Base-by-base conservation (phyloP, 768 basidiomycete species). In the Lepiota subincarnata region DNA sequence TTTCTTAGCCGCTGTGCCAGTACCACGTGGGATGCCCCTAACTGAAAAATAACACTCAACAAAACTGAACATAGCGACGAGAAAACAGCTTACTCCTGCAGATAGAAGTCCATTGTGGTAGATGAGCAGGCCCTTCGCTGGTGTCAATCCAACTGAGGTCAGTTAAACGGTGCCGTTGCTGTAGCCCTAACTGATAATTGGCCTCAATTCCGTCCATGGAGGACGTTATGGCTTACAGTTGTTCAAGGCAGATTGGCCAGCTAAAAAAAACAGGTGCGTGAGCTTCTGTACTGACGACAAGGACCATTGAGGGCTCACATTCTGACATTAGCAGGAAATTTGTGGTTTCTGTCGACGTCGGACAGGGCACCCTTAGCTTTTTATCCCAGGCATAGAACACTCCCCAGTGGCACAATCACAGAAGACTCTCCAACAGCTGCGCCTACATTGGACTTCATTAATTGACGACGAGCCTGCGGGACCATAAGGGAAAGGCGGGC, bases 91-190 rank as follows among this genome's bases (percentile, higher is more conserved):
- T 57, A 84, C 86, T 76, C 73, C 82, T 85, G 66, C 84, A 87
- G 4, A 75, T 58, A 2, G 70, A 75, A 1, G 72, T 83, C 85
- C 85, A 87, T 36, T 65, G 60, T 5, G 76, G 78, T 2, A 64
- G 67, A 50, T 83, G 73, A 11, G 65, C 66, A 0, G 72, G 70
- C 0, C 83, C 84, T 8, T 64, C 65, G 4, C 59, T 62, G 0
- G 68, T 70, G 42, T 84, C 81, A 18, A 71, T 61, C 83, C 84
- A 88, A 59, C 75, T 81, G 24, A 87, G 71, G 24, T 77, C 60
- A 14, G 75, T 53, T 34, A 71, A 61, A 31, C 68, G 67, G 12
- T 70, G 69, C 37, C 64, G 67, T n/a, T 66, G 67, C 62, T 85
- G 83, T 20, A 88, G 70, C 65, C 82, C 86, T 86, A 53, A 43